Conservation (phyloP, 257 asterid genomes). For the Solanum paucissectum region DNA sequence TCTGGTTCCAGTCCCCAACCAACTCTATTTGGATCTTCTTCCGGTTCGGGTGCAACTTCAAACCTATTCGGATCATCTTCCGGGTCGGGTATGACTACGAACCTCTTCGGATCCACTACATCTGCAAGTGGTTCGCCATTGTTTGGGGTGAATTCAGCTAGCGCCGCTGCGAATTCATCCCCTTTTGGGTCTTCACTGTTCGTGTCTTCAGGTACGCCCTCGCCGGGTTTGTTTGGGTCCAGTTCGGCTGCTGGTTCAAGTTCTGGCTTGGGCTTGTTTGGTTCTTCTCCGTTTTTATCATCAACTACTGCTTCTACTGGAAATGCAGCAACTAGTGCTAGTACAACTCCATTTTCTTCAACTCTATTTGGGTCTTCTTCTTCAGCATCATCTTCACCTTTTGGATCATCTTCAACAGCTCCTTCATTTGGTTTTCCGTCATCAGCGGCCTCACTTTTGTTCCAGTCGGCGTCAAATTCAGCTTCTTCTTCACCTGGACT, state of each 20-base stretch:
- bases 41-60: slow-evolving; percentile 20
- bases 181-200: slow-evolving; percentile 4
- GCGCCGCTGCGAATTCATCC: background rate
- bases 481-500: slow-evolving; percentile 8
- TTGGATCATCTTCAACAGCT: background rate
- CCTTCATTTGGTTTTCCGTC: slow-evolving; percentile 14
- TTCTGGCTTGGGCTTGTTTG: background rate
- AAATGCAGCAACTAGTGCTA: background rate
- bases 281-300: background rate
- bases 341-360: background rate
- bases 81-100: slow-evolving; percentile 16
- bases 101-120: slow-evolving; percentile 2
- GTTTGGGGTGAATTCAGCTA: slow-evolving; percentile 18
- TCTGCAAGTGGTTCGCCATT: slow-evolving; percentile 4
- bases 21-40: slow-evolving; percentile 19
- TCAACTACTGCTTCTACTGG: background rate
- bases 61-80: slow-evolving; percentile 26
- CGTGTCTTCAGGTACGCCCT: slow-evolving; percentile 14
- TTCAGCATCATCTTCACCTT: background rate
- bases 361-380: background rate
- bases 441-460: background rate
- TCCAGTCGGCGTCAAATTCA: background rate
- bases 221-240: slow-evolving; percentile 13
- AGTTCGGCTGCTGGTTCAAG: background rate
- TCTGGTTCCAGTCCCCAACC: slow-evolving; percentile 27